Percentiles rank a stretch among this genome's conserved stretches.
Evolutionary conservation across 345 rosid species (phyloP).

Genomic region (Sonneratia alba): DNA sequence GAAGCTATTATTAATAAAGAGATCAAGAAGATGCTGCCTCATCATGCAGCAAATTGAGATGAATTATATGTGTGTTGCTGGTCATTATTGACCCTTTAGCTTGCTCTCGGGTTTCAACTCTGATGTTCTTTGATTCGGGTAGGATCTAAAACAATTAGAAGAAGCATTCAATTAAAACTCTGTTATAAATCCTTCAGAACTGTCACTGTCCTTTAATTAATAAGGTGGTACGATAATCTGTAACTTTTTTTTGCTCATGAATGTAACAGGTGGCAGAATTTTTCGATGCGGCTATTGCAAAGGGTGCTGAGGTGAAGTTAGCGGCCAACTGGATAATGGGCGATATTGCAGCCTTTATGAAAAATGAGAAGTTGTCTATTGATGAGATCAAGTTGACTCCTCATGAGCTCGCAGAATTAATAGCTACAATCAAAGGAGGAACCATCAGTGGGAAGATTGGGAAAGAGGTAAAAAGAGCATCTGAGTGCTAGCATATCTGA

Average conservation of each 20-base stretch:
- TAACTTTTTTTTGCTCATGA: conserved; percentile 9
- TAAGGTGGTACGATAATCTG: conserved; percentile 1
- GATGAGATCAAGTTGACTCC: conserved; percentile 69
- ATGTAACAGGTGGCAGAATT: conserved; percentile 61
- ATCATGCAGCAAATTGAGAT: neutral
- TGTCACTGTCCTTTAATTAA: neutral
- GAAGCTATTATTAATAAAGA: neutral
- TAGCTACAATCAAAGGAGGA: conserved; percentile 73
- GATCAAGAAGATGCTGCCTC: neutral
- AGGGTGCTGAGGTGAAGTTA: conserved; percentile 71
- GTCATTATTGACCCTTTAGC: neutral
- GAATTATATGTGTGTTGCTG: neutral
- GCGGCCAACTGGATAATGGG: conserved; percentile 93
- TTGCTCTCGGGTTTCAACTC: neutral
- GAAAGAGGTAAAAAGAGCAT: conserved; percentile 49
- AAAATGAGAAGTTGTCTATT: conserved; percentile 68
- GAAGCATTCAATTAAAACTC: neutral
- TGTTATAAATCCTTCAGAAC: neutral
- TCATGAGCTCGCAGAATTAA: conserved; percentile 68
- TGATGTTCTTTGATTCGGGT: neutral
- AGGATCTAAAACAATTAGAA: neutral
- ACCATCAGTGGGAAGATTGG: conserved; percentile 95
- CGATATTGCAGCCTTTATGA: conserved; percentile 83
- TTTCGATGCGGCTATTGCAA: conserved; percentile 68
- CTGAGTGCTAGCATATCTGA: neutral